A percentile compares a stretch with the other conserved stretches of the same genome.
Evolutionary conservation across 176 grass and related monocot genomes (phyloP).

Genomic region (Eragrostis curvula): DNA sequence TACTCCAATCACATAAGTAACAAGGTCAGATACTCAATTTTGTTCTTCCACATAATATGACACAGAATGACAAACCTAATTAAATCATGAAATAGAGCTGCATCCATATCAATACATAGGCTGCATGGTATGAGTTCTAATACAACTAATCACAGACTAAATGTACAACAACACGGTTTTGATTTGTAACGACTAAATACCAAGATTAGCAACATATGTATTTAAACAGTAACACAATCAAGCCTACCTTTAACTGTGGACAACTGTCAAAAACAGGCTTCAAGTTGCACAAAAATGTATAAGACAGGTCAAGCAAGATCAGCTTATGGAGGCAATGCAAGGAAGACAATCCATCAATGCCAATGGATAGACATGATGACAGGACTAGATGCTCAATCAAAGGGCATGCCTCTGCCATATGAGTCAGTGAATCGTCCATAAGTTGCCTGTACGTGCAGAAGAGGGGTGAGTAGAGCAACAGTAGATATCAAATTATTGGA

Average conservation of each 20-base stretch:
- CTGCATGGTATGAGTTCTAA: neutral
- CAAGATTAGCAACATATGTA: neutral
- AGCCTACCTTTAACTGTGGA: constrained; percentile 71
- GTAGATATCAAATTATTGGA: constrained; percentile 18
- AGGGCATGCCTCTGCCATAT: constrained; percentile 64
- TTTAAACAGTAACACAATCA: constrained; percentile 12
- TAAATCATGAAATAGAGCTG: neutral
- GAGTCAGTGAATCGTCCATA: constrained; percentile 78
- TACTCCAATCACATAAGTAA: constrained; percentile 12
- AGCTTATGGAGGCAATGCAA: constrained; percentile 74
- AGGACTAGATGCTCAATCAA: constrained; percentile 76
- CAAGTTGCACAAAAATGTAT: constrained; percentile 92
- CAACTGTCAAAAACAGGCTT: constrained; percentile 90
- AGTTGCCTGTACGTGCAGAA: constrained; percentile 69
- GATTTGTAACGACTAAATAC: neutral
- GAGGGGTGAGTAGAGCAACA: constrained; percentile 32
- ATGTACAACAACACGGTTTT: neutral
- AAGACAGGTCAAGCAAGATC: constrained; percentile 90
- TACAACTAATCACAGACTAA: neutral
- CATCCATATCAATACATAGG: neutral
- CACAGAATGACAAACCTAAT: neutral
- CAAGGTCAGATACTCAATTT: neutral
- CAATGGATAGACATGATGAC: constrained; percentile 82
- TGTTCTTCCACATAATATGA: neutral
- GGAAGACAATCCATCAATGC: constrained; percentile 72